Conservation (phyloP, 192 early-diverging fungal species). For the Cetraspora pellucida region DNA sequence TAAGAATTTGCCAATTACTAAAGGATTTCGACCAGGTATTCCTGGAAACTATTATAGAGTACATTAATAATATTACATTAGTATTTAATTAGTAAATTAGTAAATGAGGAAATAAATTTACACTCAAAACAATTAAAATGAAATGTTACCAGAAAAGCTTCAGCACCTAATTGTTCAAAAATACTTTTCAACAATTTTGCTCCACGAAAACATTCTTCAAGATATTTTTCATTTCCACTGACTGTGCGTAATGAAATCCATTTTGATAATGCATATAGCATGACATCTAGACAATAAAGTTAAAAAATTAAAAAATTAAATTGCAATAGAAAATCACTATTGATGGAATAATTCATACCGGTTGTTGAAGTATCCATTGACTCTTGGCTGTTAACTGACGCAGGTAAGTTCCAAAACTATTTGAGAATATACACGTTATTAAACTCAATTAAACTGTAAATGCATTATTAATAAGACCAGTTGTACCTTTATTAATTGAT, state of each 20-base stretch:
- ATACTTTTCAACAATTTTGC: constrained; percentile 73
- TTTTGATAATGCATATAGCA: constrained; percentile 65
- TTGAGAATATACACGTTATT: not conserved
- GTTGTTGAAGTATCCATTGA: constrained; percentile 34
- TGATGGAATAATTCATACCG: constrained; percentile 26
- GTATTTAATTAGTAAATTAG: not conserved
- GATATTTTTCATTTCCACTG: constrained; percentile 64
- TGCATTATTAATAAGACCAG: not conserved
- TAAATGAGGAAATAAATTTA: not conserved
- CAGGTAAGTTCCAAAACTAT: constrained; percentile 57
- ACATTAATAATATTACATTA: not conserved
- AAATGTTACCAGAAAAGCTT: constrained; percentile 39
- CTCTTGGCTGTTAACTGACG: not conserved
- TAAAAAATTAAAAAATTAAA: not conserved
- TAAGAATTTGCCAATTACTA: constrained; percentile 69
- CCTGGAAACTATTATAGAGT: constrained; percentile 56
- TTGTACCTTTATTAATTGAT: constrained; percentile 58
- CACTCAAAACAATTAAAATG: not conserved
- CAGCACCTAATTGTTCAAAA: constrained; percentile 69
- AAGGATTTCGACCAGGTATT: constrained; percentile 62
- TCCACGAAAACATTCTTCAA: constrained; percentile 72
- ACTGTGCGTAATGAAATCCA: constrained; percentile 73
- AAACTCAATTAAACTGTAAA: not conserved
- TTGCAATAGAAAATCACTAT: not conserved
- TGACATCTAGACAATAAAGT: constrained; percentile 41